Evolutionary conservation across 2,329 filamentous ascomycete genomes (phyloP).

Genomic region (Paecilomyces formosus): DNA sequence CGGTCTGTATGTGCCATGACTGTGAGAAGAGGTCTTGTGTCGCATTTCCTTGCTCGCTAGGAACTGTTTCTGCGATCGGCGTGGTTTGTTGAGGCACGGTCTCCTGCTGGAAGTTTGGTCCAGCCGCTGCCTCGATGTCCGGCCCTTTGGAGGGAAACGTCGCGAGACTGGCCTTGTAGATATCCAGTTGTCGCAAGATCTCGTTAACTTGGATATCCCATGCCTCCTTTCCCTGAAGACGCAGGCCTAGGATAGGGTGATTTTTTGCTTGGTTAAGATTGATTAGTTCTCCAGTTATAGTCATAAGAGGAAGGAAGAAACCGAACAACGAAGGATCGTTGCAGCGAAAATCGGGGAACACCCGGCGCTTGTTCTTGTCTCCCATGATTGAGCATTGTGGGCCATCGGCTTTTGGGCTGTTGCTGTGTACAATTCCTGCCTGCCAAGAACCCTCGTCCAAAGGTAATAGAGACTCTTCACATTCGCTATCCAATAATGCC

Average conservation of each 20-base stretch:
- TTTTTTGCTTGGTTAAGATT: slow-evolving; percentile 84
- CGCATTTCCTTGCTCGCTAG: slow-evolving; percentile 54
- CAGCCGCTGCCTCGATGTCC: background rate
- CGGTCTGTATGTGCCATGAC: slow-evolving; percentile 75
- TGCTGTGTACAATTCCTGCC: slow-evolving; percentile 63
- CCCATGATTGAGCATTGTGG: slow-evolving; percentile 76
- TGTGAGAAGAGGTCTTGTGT: slow-evolving; percentile 71
- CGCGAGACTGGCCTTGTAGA: slow-evolving; percentile 71
- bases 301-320: slow-evolving; percentile 87
- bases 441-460: slow-evolving; percentile 86
- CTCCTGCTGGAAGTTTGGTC: slow-evolving; percentile 22
- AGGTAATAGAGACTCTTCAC: slow-evolving; percentile 71
- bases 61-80: slow-evolving; percentile 20
- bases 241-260: slow-evolving; percentile 73
- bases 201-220: slow-evolving; percentile 74
- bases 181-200: slow-evolving; percentile 70
- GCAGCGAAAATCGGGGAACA: background rate
- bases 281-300: slow-evolving; percentile 83
- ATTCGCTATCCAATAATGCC: slow-evolving; percentile 84
- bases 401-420: slow-evolving; percentile 53
- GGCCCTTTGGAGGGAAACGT: slow-evolving; percentile 35
- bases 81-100: slow-evolving; percentile 34
- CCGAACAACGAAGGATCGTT: slow-evolving; percentile 59
- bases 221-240: slow-evolving; percentile 64
- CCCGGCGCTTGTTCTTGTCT: slow-evolving; percentile 48